Evolutionary conservation across 257 asterid genomes (phyloP).

Genomic region (Nicotiana attenuata): DNA sequence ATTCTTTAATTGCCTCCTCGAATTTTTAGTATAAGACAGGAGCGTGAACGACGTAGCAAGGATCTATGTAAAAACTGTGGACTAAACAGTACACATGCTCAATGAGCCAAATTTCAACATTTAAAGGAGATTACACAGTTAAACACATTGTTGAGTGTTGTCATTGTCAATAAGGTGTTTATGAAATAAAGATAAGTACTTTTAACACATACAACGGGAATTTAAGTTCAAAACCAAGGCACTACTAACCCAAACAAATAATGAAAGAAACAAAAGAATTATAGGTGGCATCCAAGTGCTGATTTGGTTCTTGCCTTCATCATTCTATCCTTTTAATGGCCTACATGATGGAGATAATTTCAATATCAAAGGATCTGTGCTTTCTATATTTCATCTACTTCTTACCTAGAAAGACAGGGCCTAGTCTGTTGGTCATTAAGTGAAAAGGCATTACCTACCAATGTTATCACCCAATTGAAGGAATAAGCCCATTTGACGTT

Average conservation of each 20-base stretch:
- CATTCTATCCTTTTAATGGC: too few relatives aligned
- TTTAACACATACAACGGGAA: background rate
- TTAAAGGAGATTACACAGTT: background rate
- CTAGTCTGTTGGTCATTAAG: background rate
- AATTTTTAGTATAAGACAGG: background rate
- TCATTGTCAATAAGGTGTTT: background rate
- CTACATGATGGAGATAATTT: too few relatives aligned
- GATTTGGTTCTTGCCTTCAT: background rate
- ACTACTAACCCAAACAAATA: background rate
- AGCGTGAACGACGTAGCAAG: background rate
- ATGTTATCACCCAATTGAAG: background rate
- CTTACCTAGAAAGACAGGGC: background rate
- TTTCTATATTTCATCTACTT: background rate
- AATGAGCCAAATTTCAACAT: background rate
- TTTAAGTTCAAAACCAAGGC: background rate
- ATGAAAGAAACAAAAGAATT: background rate
- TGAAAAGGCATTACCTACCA: background rate
- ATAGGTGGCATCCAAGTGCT: background rate
- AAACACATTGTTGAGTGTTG: background rate
- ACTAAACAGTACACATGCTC: background rate
- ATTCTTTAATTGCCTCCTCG: background rate
- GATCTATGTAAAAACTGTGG: background rate
- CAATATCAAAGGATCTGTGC: too few relatives aligned
- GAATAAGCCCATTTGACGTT: background rate
- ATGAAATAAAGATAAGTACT: background rate